A percentile compares a stretch with the other conserved stretches of the same genome.
Conservation (phyloP, 371 early-diverging fungal species). For the Furculomyces boomerangus region DNA sequence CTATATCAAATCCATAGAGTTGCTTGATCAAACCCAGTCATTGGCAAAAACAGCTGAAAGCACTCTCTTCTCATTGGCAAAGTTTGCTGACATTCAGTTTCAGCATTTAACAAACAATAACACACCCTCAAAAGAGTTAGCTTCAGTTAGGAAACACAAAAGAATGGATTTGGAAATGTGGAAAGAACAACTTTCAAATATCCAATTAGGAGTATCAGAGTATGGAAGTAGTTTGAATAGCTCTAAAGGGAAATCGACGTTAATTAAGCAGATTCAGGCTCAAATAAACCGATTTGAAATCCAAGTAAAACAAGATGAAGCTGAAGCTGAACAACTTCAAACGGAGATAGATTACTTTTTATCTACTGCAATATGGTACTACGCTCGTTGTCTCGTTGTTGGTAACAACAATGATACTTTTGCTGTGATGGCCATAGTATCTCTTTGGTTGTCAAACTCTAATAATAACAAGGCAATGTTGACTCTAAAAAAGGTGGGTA, state of each 20-base stretch:
- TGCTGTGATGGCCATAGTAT: constrained; percentile 14
- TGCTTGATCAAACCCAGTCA: neutral
- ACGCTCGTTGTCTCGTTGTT: constrained; percentile 11
- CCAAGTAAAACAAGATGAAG: constrained; percentile 18
- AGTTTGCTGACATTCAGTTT: constrained; percentile 21
- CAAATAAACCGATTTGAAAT: constrained; percentile 10
- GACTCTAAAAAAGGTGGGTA: constrained; percentile 6
- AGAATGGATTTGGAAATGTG: constrained; percentile 13
- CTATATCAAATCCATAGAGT: neutral
- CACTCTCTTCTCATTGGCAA: constrained; percentile 18
- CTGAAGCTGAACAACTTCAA: constrained; percentile 10
- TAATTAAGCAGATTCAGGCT: constrained; percentile 6
- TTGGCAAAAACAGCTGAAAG: neutral
- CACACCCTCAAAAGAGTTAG: constrained; percentile 7
- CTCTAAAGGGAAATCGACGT: neutral
- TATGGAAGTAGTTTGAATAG: neutral
- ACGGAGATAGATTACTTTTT: constrained; percentile 12
- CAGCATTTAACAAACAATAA: constrained; percentile 4
- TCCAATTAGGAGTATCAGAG: too few relatives aligned
- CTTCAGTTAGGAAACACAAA: constrained; percentile 18
- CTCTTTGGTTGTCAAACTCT: constrained; percentile 19
- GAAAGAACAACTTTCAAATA: constrained; percentile 3
- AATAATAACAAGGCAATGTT: constrained; percentile 7
- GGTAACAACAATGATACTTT: constrained; percentile 12
- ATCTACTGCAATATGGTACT: constrained; percentile 21